Conservation (phyloP, 2,329 filamentous ascomycete species). For the Cadophora sp. region DNA sequence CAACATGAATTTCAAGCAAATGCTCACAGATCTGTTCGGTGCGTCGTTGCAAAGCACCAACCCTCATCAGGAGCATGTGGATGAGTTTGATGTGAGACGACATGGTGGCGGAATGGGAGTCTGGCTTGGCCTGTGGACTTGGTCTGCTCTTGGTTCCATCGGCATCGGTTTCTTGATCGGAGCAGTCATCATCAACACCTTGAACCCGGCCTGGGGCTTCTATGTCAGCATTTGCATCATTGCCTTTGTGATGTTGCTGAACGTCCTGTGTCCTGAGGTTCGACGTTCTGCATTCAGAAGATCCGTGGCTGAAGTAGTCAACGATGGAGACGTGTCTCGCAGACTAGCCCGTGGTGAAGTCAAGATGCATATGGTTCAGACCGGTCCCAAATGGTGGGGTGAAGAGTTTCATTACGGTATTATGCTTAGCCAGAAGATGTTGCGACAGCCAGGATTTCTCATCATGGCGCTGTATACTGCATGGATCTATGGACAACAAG, state of each 20-base stretch:
- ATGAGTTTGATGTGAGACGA: conserved; percentile 70
- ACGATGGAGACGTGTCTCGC: conserved; percentile 57
- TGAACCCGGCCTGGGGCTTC: conserved; percentile 76
- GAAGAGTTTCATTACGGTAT: conserved; percentile 77
- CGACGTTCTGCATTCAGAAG: conserved; percentile 71
- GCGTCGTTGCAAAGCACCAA: conserved; percentile 75
- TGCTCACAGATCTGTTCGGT: conserved; percentile 77
- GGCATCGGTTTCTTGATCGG: conserved; percentile 76
- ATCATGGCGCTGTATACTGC: conserved; percentile 74
- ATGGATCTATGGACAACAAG: conserved; percentile 81
- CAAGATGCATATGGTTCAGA: conserved; percentile 76
- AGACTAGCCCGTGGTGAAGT: conserved; percentile 75
- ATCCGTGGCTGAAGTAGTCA: conserved; percentile 70
- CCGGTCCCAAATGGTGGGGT: conserved; percentile 78
- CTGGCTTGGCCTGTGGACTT: conserved; percentile 82
- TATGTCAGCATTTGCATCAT: conserved; percentile 75
- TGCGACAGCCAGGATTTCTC: conserved; percentile 76
- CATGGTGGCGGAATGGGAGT: conserved; percentile 80
- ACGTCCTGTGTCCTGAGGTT: conserved; percentile 75
- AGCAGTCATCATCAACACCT: conserved; percentile 68
- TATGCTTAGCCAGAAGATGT: conserved; percentile 71
- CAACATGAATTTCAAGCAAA: conserved; percentile 78
- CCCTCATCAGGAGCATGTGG: conserved; percentile 75
- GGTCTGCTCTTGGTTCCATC: conserved; percentile 76
- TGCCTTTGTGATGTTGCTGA: conserved; percentile 69